Evolutionary conservation across 768 basidiomycete species (phyloP).

Genomic region (Leccinum imitatum): DNA sequence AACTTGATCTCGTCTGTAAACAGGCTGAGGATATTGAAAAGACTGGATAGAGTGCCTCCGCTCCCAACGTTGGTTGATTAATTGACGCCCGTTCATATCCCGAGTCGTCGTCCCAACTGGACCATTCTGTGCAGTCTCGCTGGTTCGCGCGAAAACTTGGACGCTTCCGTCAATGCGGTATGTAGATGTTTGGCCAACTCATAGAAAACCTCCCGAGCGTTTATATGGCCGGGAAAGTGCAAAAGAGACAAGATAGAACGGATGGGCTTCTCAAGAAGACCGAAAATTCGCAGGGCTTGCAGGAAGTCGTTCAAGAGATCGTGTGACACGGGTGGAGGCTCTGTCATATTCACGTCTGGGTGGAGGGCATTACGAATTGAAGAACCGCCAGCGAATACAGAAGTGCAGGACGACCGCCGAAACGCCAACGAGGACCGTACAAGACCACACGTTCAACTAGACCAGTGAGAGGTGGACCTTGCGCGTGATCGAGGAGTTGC

Average conservation of each 20-base stretch:
- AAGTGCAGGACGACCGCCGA: slow-evolving; percentile 75
- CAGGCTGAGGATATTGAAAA: slow-evolving; percentile 80
- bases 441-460: slow-evolving; percentile 89
- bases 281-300: slow-evolving; percentile 94
- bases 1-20: slow-evolving; percentile 95
- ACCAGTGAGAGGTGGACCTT: background rate
- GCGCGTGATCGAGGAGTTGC: slow-evolving; percentile 20
- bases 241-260: slow-evolving; percentile 21
- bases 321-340: slow-evolving; percentile 78
- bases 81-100: slow-evolving; percentile 92
- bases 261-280: slow-evolving; percentile 96
- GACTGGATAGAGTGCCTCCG: slow-evolving; percentile 91
- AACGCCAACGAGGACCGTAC: slow-evolving; percentile 72
- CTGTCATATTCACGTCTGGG: slow-evolving; percentile 83
- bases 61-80: slow-evolving; percentile 95
- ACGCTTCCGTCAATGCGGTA: slow-evolving; percentile 93
- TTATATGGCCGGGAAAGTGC: background rate
- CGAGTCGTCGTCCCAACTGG: slow-evolving; percentile 82
- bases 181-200: slow-evolving; percentile 96
- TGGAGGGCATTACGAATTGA: slow-evolving; percentile 81
- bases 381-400: slow-evolving; percentile 50
- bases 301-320: slow-evolving; percentile 98
- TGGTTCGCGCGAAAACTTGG: slow-evolving; percentile 85
- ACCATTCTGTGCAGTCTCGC: slow-evolving; percentile 49
- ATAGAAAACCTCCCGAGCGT: slow-evolving; percentile 73